Base-by-base conservation (phyloP, 139 green algal species). In the Tetraselmis chui region DNA sequence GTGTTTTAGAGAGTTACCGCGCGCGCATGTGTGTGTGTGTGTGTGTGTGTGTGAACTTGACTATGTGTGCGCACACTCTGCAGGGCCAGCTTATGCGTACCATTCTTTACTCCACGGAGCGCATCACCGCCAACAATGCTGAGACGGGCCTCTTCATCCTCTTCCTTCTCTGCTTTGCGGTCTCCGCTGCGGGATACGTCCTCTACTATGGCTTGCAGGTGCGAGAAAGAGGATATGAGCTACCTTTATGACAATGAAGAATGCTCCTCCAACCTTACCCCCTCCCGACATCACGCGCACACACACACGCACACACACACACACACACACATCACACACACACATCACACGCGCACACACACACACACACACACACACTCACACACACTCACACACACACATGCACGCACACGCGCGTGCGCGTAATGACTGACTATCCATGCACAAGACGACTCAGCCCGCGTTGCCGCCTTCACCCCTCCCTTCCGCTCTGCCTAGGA, bases 121-220 rank as follows among this genome's bases (percentile, higher is more conserved):
- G 92, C 1, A 91, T 99, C 5, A 97, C 90, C 0, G 96, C 97
- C 83, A 98, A 99, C 91, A 98, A 89, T 83, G 88, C 85, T 80
- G 96, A 99, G 91, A 94, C 94, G 0, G 96, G 94, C 29, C 75
- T 97, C 32, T 99, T 99, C 91, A 99, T 99, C 90, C 79, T 94
- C 28, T 99, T 99, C 89, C 92, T 99, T n/a, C 90, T 99, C 5
- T 67, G 94, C 78, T 99, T 98, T 79, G 96, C 96, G 23, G 78
- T 99, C 75, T 88, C 91, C 1, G 96, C 96, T 1, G 87, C 93
- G 0, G 86, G 83, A 29, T 97, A 99, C 77, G 95, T 99, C 26
- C 89, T 98, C 22, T 86, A 93, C 77, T 85, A 95, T 67, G 94
- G 92, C 1, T 84, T 97, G 67, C 84, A 87, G 89, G 89, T 91